Percentiles rank a stretch among this genome's conserved stretches.
Evolutionary conservation across 805 yeast species (phyloP).

Genomic region (Nakazawaea sp.): DNA sequence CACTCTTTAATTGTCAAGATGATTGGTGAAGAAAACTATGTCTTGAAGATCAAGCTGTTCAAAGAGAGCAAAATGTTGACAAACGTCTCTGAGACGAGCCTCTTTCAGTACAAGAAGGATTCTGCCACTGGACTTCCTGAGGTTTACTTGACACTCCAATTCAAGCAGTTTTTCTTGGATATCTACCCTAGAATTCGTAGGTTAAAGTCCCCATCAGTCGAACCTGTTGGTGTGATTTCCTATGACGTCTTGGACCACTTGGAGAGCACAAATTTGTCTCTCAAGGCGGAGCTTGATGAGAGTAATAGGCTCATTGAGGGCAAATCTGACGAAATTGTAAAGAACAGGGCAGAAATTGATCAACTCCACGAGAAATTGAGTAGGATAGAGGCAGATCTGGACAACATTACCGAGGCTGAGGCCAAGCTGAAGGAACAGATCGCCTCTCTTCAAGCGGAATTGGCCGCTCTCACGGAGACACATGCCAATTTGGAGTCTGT

Average conservation of each 20-base stretch:
- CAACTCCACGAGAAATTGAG: constrained; percentile 20
- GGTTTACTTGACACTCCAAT: constrained; percentile 62
- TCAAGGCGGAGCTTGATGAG: constrained; percentile 14
- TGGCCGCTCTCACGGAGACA: constrained; percentile 28
- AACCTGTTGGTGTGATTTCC: constrained; percentile 62
- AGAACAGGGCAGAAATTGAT: constrained; percentile 21
- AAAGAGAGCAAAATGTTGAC: constrained; percentile 51
- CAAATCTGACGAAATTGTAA: constrained; percentile 24
- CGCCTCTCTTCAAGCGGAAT: constrained; percentile 18
- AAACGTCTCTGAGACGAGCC: constrained; percentile 45
- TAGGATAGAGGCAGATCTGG: constrained; percentile 21
- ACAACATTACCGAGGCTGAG: constrained; percentile 22
- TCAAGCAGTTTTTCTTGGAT: constrained; percentile 62
- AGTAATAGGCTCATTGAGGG: constrained; percentile 16
- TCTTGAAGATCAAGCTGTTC: constrained; percentile 66
- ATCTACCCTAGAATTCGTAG: constrained; percentile 60
- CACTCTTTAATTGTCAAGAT: constrained; percentile 57
- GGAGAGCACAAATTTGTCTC: constrained; percentile 24
- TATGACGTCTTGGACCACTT: constrained; percentile 50
- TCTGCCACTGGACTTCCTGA: constrained; percentile 77
- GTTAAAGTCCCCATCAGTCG: constrained; percentile 68
- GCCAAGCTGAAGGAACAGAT: constrained; percentile 25
- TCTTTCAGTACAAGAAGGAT: constrained; percentile 51
- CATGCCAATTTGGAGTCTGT: constrained; percentile 8
- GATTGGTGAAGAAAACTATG: constrained; percentile 77